Evolutionary conservation across 2,329 filamentous ascomycete species (phyloP).

Genomic region (Scolecobasidium constrictum): DNA sequence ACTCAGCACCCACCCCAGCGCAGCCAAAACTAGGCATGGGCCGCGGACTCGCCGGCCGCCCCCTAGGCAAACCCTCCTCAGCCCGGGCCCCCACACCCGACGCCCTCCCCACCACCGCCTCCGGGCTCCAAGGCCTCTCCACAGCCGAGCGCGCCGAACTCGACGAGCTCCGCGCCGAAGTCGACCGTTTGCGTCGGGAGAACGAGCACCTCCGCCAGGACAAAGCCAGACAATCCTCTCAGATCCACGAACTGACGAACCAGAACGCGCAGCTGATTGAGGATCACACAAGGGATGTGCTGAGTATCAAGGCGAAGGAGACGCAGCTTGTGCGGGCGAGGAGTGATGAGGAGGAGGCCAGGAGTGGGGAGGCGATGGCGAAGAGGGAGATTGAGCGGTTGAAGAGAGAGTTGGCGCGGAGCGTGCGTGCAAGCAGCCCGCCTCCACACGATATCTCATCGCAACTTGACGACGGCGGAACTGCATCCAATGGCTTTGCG

Average conservation of each 20-base stretch:
- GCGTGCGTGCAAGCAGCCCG: slow-evolving; percentile 43
- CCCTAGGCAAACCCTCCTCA: slow-evolving; percentile 63
- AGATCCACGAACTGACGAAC: slow-evolving; percentile 90
- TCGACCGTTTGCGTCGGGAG: slow-evolving; percentile 64
- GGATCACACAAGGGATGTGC: slow-evolving; percentile 87
- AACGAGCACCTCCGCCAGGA: slow-evolving; percentile 76
- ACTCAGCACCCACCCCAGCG: slow-evolving; percentile 30
- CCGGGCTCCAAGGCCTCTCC: slow-evolving; percentile 45
- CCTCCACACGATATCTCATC: slow-evolving; percentile 34
- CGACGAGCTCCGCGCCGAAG: slow-evolving; percentile 74
- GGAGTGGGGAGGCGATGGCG: slow-evolving; percentile 74
- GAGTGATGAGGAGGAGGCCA: slow-evolving; percentile 79
- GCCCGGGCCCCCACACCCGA: slow-evolving; percentile 39
- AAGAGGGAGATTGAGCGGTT: slow-evolving; percentile 83
- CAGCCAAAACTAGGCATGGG: slow-evolving; percentile 51
- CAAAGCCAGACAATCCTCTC: slow-evolving; percentile 67
- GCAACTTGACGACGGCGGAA: slow-evolving; percentile 19
- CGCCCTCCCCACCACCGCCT: slow-evolving; percentile 50
- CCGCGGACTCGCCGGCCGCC: slow-evolving; percentile 71
- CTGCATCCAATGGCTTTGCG: slow-evolving; percentile 48
- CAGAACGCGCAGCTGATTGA: slow-evolving; percentile 96
- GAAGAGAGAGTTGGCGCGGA: slow-evolving; percentile 65
- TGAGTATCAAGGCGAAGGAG: slow-evolving; percentile 97
- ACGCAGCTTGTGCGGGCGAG: slow-evolving; percentile 89
- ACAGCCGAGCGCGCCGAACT: slow-evolving; percentile 84